Evolutionary conservation across 2,329 filamentous ascomycete species (phyloP), one percentile per base, ranked within the genome.

Genomic region (Arthrobotrys sphaeroides): DNA sequence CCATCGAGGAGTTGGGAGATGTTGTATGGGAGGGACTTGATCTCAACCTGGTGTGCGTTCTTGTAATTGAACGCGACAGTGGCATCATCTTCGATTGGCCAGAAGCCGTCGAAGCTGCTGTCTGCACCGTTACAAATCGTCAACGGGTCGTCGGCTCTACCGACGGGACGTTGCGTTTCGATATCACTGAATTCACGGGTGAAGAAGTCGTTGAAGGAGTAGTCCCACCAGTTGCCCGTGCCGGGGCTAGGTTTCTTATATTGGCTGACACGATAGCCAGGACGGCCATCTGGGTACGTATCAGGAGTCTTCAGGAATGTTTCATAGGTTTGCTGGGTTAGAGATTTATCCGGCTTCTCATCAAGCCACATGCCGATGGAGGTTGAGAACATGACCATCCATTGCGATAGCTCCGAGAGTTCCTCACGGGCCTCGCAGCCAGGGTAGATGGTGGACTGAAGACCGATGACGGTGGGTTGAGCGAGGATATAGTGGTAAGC

Each of bases 161-260:
- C 81, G 26, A 84, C 81, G 13, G 81, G 81, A 10, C 82, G 79
- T 28, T 78, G 59, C 5, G 9, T 51, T 13, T 51, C 53, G 5
- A 81, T 82, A 2, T 79, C 78, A 76, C 83, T 84, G 38, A 83
- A 78, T 26, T 78, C 77, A 7, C 83, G 82, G 20, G 81, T 77
- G 74, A 84, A 84, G 77, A 84, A 83, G 10, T 84, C 78, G 67
- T 84, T 84, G 80, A 84, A 85, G 18, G 81, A 69, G 42, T 60
- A 69, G 9, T 69, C 53, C 65, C 65, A 69, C 65, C 65, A 69
- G 36, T 47, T 81, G 7, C 76, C 77, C 68, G 80, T 83, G 2
- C 81, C 82, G 6, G 83, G 83, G 18, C n/a, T n/a, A 79, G 77
- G n/a, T n/a, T n/a, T n/a, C 2, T 80, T 43, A 20, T 81, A 82